phyloP scores from a whole-genome alignment of 179 eudicot genomes.

The Gypsophila paniculata region DNA sequence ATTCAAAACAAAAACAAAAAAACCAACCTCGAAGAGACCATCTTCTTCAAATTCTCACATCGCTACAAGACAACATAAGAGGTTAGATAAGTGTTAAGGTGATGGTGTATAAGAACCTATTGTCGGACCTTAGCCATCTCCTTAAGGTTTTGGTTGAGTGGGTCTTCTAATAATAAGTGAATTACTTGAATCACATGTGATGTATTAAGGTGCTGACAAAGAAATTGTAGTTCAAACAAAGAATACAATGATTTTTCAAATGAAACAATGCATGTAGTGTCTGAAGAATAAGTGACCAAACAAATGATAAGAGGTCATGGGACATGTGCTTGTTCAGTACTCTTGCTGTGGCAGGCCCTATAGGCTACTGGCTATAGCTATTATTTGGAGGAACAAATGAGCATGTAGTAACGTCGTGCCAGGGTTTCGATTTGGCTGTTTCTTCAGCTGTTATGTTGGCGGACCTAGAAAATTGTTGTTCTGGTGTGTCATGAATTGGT shows the following conservation, averaged over 20 bases:
- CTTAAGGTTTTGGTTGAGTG: no score
- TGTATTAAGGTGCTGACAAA: constrained; percentile 23
- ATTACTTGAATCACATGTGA: constrained; percentile 19
- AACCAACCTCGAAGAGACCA: background rate
- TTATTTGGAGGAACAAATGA: background rate
- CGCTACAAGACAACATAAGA: background rate
- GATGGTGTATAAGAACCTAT: no score
- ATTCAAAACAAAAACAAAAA: background rate
- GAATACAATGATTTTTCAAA: background rate
- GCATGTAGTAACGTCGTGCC: background rate
- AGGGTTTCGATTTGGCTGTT: background rate
- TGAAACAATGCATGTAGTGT: background rate
- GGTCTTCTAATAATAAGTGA: no score
- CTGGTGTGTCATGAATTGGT: no score
- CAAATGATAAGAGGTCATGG: constrained; percentile 12
- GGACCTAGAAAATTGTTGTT: no score
- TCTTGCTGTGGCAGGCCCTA: background rate
- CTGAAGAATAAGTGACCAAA: background rate
- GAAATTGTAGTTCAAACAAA: constrained; percentile 5
- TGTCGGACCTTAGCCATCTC: no score
- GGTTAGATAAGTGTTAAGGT: background rate
- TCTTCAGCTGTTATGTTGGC: background rate
- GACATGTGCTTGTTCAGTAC: background rate
- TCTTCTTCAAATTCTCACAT: background rate
- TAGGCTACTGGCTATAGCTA: no score